Conservation (phyloP, 164 flowering plant species). For the Tetrastigma voinierianum region DNA sequence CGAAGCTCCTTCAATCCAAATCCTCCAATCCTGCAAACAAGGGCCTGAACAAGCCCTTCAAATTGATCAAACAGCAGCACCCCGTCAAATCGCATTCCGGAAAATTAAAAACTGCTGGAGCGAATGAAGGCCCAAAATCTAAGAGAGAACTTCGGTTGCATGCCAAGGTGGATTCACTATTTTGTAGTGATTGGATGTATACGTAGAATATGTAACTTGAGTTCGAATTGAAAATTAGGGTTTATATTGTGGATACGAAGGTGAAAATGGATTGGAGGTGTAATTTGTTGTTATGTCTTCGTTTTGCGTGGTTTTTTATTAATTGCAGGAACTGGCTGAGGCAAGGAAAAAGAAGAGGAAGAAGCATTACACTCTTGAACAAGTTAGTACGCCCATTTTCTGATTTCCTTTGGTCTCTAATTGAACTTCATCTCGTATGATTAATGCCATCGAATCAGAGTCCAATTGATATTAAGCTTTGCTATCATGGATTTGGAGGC, state of each 20-base stretch:
- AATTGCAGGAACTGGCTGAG: slow-evolving; percentile 69
- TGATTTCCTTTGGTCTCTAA: neutral
- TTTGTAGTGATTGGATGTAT: neutral
- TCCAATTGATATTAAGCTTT: no score
- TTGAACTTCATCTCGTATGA: no score
- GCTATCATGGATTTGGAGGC: no score
- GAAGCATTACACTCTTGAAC: slow-evolving; percentile 77
- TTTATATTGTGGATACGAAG: neutral
- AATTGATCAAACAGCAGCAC: slow-evolving; percentile 18
- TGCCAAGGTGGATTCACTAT: slow-evolving; percentile 49
- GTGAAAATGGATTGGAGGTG: neutral
- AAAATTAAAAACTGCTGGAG: slow-evolving; percentile 16
- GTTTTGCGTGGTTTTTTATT: slow-evolving; percentile 2
- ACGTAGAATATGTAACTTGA: neutral
- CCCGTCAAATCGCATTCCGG: slow-evolving; percentile 14
- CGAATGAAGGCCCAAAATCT: slow-evolving; percentile 28
- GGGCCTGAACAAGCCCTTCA: slow-evolving; percentile 25
- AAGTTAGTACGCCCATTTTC: slow-evolving; percentile 30
- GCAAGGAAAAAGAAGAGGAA: slow-evolving; percentile 91
- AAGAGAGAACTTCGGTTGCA: slow-evolving; percentile 51
- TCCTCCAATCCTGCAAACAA: slow-evolving; percentile 15
- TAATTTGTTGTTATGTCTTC: neutral
- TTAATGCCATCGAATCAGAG: no score
- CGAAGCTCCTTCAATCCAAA: slow-evolving; percentile 29
- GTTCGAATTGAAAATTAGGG: neutral